Evolutionary conservation across 2,329 filamentous ascomycete species (phyloP).

Genomic region (Colletotrichum noveboracense): DNA sequence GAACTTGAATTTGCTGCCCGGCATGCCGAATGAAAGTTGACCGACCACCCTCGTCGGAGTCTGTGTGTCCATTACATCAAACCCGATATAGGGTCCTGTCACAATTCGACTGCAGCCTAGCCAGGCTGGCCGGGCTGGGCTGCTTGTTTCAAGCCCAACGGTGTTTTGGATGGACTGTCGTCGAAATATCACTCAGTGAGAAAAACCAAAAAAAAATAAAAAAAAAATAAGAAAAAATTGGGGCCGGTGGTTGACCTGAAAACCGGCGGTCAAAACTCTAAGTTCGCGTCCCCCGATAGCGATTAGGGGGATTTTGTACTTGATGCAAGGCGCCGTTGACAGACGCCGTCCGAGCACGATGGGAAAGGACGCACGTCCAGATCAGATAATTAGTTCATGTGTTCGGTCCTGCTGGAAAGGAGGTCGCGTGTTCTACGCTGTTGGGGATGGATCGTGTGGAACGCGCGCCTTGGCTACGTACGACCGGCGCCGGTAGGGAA

Average conservation of each 20-base stretch:
- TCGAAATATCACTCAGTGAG: not conserved
- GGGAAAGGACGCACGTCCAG: not conserved
- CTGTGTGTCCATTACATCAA: not conserved
- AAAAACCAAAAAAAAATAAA: no score
- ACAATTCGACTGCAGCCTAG: not conserved
- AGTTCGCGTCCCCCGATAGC: not conserved
- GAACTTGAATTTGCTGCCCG: not conserved
- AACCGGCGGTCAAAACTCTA: not conserved
- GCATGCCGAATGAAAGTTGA: not conserved
- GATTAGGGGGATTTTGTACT: not conserved
- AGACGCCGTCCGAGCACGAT: not conserved
- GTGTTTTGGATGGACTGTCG: not conserved
- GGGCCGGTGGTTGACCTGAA: not conserved
- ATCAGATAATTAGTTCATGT: not conserved
- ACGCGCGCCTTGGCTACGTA: not conserved
- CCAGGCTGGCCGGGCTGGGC: not conserved
- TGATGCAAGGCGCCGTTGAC: not conserved
- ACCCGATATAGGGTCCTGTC: not conserved
- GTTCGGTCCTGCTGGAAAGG: not conserved
- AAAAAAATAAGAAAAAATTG: not conserved
- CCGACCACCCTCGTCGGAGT: not conserved
- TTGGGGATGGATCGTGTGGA: not conserved
- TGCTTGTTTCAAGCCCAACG: not conserved
- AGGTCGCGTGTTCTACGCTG: not conserved
- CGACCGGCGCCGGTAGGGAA: not conserved